Evolutionary conservation across 768 basidiomycete genomes (phyloP).

Genomic region (Termitomyces sp.): DNA sequence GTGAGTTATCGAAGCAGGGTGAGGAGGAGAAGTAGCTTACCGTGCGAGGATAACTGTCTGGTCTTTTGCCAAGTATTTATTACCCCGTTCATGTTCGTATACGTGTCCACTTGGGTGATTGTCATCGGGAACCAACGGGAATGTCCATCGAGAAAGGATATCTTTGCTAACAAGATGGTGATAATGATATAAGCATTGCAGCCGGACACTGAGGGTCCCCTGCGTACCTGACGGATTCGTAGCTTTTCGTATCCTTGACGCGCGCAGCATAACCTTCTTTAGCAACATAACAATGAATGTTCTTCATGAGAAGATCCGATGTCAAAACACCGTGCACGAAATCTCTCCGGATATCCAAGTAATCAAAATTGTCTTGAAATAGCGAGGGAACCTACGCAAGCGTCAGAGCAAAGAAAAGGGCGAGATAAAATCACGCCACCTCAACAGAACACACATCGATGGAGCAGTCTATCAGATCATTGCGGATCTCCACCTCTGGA

Average conservation of each 20-base stretch:
- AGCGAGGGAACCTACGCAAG: slow-evolving; percentile 75
- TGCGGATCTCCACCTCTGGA: slow-evolving; percentile 79
- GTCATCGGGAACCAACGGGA: slow-evolving; percentile 93
- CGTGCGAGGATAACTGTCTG: slow-evolving; percentile 77
- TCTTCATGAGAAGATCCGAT: slow-evolving; percentile 92
- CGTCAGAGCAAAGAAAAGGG: not conserved
- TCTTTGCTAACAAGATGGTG: slow-evolving; percentile 60
- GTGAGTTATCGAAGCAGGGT: not conserved
- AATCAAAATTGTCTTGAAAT: slow-evolving; percentile 99
- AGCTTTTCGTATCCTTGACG: slow-evolving; percentile 88
- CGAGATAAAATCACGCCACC: slow-evolving; percentile 33
- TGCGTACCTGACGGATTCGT: slow-evolving; percentile 77
- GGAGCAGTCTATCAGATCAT: slow-evolving; percentile 82
- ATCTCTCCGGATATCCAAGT: slow-evolving; percentile 84
- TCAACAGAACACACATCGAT: slow-evolving; percentile 95
- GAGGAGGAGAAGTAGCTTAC: slow-evolving; percentile 31
- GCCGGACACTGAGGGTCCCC: not conserved
- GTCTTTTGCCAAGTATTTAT: slow-evolving; percentile 83
- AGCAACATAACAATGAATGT: slow-evolving; percentile 85
- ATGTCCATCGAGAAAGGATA: slow-evolving; percentile 89
- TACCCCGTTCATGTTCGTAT: slow-evolving; percentile 85
- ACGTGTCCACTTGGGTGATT: slow-evolving; percentile 77
- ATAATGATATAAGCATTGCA: not conserved
- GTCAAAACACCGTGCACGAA: slow-evolving; percentile 94
- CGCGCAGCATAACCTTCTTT: slow-evolving; percentile 89